A percentile compares a stretch with the other conserved stretches of the same genome.
phyloP scores from a whole-genome alignment of 1,284 basidiomycete species.

The Boletellus dicymbophilus region DNA sequence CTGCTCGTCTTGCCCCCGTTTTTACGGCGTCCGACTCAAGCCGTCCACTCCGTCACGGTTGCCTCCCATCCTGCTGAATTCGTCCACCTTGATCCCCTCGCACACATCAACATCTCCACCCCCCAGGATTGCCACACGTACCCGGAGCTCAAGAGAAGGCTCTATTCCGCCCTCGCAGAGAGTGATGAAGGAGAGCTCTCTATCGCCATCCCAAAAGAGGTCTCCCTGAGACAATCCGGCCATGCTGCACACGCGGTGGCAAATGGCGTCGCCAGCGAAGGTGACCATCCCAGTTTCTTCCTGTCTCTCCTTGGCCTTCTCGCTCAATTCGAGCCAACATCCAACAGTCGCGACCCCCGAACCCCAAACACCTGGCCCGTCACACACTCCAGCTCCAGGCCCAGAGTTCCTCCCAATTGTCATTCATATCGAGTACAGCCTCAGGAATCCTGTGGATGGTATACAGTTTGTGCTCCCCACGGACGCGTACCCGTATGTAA shows the following conservation, averaged over 20 bases:
- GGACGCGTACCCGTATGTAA: constrained; percentile 82
- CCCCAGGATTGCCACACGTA: constrained; percentile 86
- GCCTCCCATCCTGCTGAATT: constrained; percentile 72
- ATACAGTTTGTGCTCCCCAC: constrained; percentile 83
- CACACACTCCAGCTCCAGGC: constrained; percentile 42
- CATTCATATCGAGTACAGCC: constrained; percentile 78
- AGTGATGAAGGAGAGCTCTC: constrained; percentile 93
- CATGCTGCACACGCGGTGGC: constrained; percentile 43
- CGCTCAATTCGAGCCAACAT: constrained; percentile 9
- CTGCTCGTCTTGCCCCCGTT: neutral
- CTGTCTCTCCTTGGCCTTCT: neutral
- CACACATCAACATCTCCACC: constrained; percentile 68
- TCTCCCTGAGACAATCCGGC: constrained; percentile 65
- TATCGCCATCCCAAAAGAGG: constrained; percentile 85
- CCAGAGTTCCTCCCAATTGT: constrained; percentile 79
- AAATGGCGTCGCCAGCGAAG: constrained; percentile 47
- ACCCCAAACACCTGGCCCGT: constrained; percentile 67
- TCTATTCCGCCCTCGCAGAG: constrained; percentile 90
- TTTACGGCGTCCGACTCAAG: constrained; percentile 43
- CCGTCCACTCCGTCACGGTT: constrained; percentile 75
- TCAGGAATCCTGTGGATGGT: constrained; percentile 84
- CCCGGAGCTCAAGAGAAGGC: constrained; percentile 91
- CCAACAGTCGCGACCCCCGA: constrained; percentile 71
- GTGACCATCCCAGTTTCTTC: constrained; percentile 32
- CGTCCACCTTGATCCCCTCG: constrained; percentile 74